These are phyloP conservation scores for Trichoderma sp. DNA, from an alignment of 2,329 filamentous ascomycete species.

Conservation along the genomic window DNA sequence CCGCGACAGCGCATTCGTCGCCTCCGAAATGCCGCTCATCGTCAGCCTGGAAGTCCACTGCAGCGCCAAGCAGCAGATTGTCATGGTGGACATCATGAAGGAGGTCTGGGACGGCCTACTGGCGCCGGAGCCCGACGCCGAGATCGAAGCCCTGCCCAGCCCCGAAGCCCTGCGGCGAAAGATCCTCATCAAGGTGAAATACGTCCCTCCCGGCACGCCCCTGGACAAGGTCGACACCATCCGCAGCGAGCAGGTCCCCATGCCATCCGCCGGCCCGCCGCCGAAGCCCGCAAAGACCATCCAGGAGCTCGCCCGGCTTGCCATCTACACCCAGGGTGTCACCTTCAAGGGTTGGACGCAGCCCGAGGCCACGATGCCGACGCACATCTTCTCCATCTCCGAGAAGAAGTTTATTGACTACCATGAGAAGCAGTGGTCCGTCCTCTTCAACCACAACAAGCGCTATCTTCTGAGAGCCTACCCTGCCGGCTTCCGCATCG, in stretches of 20 bases:
- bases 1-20: constrained; percentile 71
- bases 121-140: constrained; percentile 51
- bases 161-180: constrained; percentile 70
- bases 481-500: constrained; percentile 76
- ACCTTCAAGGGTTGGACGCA: constrained; percentile 77
- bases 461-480: constrained; percentile 84
- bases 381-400: constrained; percentile 66
- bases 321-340: constrained; percentile 79
- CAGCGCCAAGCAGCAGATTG: constrained; percentile 71
- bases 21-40: constrained; percentile 79
- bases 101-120: constrained; percentile 76
- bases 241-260: constrained; percentile 39
- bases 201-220: constrained; percentile 47
- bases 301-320: constrained; percentile 69
- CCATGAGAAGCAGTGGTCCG: constrained; percentile 46
- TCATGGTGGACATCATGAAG: constrained; percentile 91
- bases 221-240: constrained; percentile 32
- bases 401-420: constrained; percentile 63
- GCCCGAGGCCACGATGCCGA: constrained; percentile 63
- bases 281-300: constrained; percentile 63
- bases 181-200: constrained; percentile 83
- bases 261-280: constrained; percentile 31
- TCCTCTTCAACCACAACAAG: constrained; percentile 77
- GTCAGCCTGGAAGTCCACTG: constrained; percentile 94
- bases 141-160: constrained; percentile 56